Base-by-base conservation (phyloP, 345 rosid species). In the Boechera retrofracta region DNA sequence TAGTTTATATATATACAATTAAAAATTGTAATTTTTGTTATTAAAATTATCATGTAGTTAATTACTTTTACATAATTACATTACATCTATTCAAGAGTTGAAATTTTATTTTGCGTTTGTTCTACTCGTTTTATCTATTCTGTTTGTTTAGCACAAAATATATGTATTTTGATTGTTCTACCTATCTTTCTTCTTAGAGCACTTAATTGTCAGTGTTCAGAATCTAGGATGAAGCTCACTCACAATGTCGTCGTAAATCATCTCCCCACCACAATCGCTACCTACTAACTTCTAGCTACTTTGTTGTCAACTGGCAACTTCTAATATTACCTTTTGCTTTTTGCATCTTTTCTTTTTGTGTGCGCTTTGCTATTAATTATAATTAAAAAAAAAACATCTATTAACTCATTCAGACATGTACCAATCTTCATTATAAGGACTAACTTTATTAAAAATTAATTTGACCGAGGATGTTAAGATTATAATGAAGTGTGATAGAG, bases 271-370 rank as follows among this genome's bases (percentile, higher is more conserved):
- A 73, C 77, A 64, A 32, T 65, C 47, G 26, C 56, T 53, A 73
- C 64, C 64, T 73, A 73, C 77, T 64, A 64, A 56, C 33, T 53
- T 28, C 45, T 52, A 42, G 53, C 54, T 39, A 73, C 63, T 71
- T 67, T 66, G 16, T 63, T 42, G 36, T 63, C 67, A 24, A 12
- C 1, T 26, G 61, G 24, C 72, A 67, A 67, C 63, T 58, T n/a
- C 26, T 8, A 33, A 26, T 26, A 53, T 2, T 69, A 38, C 24
- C 9, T 24, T 71, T 54, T 39, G 31, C 5, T 4, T 52, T 35
- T 68, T 68, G 12, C 3, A 36, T 7, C 26, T 54, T 8, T 36
- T 35, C 24, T 24, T 6, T 60, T 13, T 10, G 42, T 38, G 10
- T 39, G 42, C 21, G 21, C 21, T 18, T 18, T 18, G 21, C 21